Evolutionary conservation across 1,284 basidiomycete species (phyloP).

Genomic region (Cutaneotrichosporon cavernicola): DNA sequence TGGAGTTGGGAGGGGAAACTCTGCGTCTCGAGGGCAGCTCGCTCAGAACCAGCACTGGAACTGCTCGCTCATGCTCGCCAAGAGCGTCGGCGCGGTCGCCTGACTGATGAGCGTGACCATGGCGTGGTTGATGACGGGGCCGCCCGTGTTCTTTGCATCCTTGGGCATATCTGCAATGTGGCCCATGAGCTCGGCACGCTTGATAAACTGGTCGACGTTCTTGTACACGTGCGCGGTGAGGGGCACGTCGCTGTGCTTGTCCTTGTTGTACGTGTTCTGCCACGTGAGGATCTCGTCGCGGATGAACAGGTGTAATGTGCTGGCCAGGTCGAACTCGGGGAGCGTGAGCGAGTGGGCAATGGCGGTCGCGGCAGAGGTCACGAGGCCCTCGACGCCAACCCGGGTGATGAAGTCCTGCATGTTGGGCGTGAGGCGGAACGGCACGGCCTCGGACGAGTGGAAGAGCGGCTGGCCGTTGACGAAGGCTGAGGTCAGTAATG

Average conservation of each 20-base stretch:
- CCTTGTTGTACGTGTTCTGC: conserved; percentile 53
- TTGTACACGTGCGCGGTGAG: conserved; percentile 69
- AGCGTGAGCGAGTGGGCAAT: conserved; percentile 87
- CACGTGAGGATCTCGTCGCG: conserved; percentile 69
- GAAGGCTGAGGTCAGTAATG: conserved; percentile 53
- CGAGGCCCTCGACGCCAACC: conserved; percentile 83
- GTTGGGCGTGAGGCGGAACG: conserved; percentile 96
- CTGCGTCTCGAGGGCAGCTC: neutral
- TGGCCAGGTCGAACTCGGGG: conserved; percentile 70
- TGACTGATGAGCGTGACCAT: conserved; percentile 77
- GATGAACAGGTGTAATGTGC: conserved; percentile 62
- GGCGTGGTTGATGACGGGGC: conserved; percentile 69
- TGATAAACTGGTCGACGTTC: conserved; percentile 76
- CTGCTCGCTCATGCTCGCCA: conserved; percentile 61
- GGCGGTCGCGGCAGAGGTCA: conserved; percentile 83
- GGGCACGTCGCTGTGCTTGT: conserved; percentile 57
- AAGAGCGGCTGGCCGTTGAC: conserved; percentile 64
- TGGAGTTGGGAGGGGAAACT: neutral
- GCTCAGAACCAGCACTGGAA: conserved; percentile 80
- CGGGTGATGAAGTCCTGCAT: conserved; percentile 92
- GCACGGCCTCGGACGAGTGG: conserved; percentile 78
- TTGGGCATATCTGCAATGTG: conserved; percentile 59
- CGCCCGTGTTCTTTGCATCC: conserved; percentile 61
- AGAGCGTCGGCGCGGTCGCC: conserved; percentile 57
- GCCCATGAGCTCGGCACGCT: conserved; percentile 47